Evolutionary conservation across 2,329 filamentous ascomycete species (phyloP).

Genomic region (Botryosphaeria dothidea): DNA sequence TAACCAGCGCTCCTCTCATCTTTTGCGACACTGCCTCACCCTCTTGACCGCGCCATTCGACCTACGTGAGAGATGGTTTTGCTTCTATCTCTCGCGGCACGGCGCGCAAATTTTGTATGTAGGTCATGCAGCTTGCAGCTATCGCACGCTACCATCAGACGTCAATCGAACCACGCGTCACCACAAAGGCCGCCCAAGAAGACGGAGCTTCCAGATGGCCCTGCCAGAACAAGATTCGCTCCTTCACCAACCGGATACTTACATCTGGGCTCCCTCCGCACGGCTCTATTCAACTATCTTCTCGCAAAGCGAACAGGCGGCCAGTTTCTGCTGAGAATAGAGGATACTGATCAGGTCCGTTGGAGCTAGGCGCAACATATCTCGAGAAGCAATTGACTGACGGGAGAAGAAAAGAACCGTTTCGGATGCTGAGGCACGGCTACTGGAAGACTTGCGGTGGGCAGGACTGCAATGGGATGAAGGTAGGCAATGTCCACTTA

Average conservation of each 20-base stretch:
- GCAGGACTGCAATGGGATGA: constrained; percentile 92
- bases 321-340: constrained; percentile 86
- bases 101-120: constrained; percentile 11
- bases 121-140: background rate
- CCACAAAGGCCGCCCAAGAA: constrained; percentile 2
- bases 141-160: background rate
- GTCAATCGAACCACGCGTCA: background rate
- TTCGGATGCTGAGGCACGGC: constrained; percentile 71
- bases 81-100: background rate
- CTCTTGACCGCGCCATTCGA: background rate
- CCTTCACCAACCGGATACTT: constrained; percentile 94
- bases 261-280: constrained; percentile 87
- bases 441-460: constrained; percentile 84
- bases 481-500: constrained; percentile 51
- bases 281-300: constrained; percentile 93
- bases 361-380: background rate
- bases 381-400: constrained; percentile 33
- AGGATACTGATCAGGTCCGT: constrained; percentile 86
- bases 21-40: background rate
- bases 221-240: constrained; percentile 80
- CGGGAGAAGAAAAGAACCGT: constrained; percentile 73
- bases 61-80: background rate
- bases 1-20: background rate
- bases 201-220: constrained; percentile 8
- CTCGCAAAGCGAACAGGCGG: constrained; percentile 85